Base-by-base conservation (phyloP, 1,284 basidiomycete genomes). In the Crucibulum parvulum region DNA sequence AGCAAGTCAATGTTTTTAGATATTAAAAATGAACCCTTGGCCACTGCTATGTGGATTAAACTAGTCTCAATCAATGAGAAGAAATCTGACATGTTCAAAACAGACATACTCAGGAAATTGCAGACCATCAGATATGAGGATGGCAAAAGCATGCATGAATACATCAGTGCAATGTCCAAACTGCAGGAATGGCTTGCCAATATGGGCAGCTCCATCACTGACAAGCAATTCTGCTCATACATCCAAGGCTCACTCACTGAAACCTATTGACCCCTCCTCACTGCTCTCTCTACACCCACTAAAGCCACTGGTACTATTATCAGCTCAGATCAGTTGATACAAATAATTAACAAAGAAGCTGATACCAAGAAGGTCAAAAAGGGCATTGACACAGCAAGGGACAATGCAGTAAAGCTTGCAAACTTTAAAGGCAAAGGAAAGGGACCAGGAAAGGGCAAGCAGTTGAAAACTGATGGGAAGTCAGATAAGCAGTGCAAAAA, bases 131-230 rank as follows among this genome's bases (percentile, higher is more conserved):
- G 59, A 2, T 69, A 58, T 58, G 47, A 37, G n/a, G 66, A 70
- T 6, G 65, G 66, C n/a, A 64, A 60, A 36, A 61, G 68, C 51
- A 60, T 73, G 31, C 45, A 57, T n/a, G 53, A 37, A 9, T 70
- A 72, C 62, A 59, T 74, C 16, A 46, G 62, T 1, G 51, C 58
- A 13, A 67, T 75, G 62, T 37, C 51, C 5, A 58, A 61, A 34
- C 54, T 72, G 36, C 48, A 53, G 2, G 69, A 75, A 41, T 56
- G 59, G 8, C 69, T 76, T n/a, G 62, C 59, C 47, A 58, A 64
- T 10, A 72, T 72, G 62, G 63, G 63, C 4, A 55, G 55, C 5
- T 37, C 68, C 11, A 43, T 72, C 43, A 48, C 57, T 4, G 65
- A 70, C 46, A 31, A 60, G 1, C 53, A 65, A 15, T 74, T 66